Conservation (phyloP, 345 rosid genomes). For the Aegle marmelos region DNA sequence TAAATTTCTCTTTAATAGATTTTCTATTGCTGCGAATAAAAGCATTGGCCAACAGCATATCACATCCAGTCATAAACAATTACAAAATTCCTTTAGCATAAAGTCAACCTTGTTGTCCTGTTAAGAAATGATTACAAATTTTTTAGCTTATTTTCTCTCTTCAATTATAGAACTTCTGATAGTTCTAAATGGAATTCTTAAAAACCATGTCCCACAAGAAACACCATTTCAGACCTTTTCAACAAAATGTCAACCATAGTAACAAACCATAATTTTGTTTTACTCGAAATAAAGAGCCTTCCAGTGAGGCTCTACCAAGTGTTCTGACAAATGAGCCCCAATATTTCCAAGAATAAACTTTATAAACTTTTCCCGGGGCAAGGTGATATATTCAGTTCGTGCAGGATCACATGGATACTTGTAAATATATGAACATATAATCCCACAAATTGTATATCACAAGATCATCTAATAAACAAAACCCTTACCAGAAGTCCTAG, state of each 20-base stretch:
- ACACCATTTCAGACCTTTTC: not conserved
- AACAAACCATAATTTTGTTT: not conserved
- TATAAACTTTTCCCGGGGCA: too few relatives aligned
- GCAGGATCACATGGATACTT: not conserved
- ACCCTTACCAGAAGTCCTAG: conserved; percentile 85
- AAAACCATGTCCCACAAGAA: not conserved
- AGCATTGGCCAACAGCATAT: too few relatives aligned
- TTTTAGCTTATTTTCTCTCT: not conserved
- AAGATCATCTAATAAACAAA: conserved; percentile 12
- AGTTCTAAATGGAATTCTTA: not conserved
- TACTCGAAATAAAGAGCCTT: not conserved
- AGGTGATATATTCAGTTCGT: not conserved
- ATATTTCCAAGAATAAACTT: not conserved
- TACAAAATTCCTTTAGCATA: not conserved
- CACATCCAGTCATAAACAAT: too few relatives aligned
- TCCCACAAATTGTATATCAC: not conserved
- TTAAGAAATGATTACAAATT: not conserved
- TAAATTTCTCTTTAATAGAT: not conserved
- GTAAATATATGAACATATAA: not conserved
- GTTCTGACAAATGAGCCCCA: not conserved
- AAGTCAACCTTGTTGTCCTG: not conserved
- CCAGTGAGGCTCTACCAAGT: not conserved
- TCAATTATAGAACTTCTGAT: not conserved
- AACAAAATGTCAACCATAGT: not conserved
- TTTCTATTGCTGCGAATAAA: not conserved